Conservation (phyloP, 225 moss, liverwort and hornwort genomes). For the Pseudoscleropodium purum region DNA sequence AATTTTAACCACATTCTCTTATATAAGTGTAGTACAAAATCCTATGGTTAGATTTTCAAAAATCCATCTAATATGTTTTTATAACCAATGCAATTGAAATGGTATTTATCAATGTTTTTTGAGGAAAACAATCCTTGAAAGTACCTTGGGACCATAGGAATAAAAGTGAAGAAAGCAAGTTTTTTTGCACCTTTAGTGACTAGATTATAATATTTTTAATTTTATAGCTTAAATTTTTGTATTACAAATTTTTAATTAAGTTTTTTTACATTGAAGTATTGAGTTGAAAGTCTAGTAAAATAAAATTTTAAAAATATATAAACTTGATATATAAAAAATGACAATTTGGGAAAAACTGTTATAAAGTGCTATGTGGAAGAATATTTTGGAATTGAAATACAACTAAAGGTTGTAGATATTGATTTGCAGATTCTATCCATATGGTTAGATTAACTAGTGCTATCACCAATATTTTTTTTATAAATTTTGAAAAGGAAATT, state of each 20-base stretch:
- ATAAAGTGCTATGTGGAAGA: too few species aligned
- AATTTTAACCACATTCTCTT: background rate
- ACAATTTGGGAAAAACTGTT: too few species aligned
- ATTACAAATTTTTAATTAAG: too few species aligned
- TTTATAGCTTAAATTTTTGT: background rate
- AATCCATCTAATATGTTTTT: background rate
- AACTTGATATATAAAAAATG: too few species aligned
- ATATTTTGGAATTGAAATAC: too few species aligned
- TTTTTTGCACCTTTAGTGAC: background rate
- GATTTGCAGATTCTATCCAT: too few species aligned
- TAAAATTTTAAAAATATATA: too few species aligned
- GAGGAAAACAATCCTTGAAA: background rate
- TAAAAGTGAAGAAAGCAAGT: background rate
- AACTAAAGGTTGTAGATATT: too few species aligned
- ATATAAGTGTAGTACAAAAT: background rate
- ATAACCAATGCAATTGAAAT: rapidly evolving
- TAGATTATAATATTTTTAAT: background rate
- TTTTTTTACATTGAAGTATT: background rate
- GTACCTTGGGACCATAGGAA: background rate
- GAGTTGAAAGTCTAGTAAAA: background rate
- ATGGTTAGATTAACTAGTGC: too few species aligned
- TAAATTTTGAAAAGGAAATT: too few species aligned
- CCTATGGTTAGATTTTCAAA: background rate
- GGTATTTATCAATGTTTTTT: background rate
- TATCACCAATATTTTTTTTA: too few species aligned